Base-by-base conservation (phyloP, 2,329 filamentous ascomycete species). In the Fusarium kyushuense region DNA sequence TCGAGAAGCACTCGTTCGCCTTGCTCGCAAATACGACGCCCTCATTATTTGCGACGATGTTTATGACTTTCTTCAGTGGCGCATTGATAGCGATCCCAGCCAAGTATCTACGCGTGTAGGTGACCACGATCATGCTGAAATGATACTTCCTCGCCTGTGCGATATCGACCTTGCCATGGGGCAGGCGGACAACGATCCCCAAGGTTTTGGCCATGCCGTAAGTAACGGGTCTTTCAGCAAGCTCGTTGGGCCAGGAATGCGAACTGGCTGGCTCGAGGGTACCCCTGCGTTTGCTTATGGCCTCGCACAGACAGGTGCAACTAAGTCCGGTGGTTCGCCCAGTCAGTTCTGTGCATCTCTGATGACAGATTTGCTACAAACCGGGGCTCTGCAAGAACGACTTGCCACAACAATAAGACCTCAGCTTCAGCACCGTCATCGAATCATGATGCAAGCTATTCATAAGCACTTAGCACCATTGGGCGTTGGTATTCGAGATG, bases 151-250 rank as follows among this genome's bases (percentile, higher is more conserved):
- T 4, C 88, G 93, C 1, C 82, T 97, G 2, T 88, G 92, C 19
- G 94, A 97, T 75, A 82, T 97, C 56, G 94, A 97, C 77, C 82
- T 87, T 10, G 83, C 86, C 21, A 81, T 94, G 11, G 88, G 90
- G 23, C 87, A 86, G 1, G 76, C 71, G 0, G 75, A 79, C 38
- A 75, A 80, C 35, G 81, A 89, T 19, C 77, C 77, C 0, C 64
- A 69, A 1, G 72, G 74, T 30, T 97, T 95, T 76, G 94, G 95
- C 13, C 90, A 98, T 77, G 86, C 89, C 12, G 83, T 94, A 35
- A 94, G 91, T 73, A 98, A 98, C 76, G 94, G 92, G 23, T 93
- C 90, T 9, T 98, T 98, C 78, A 93, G 89, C 76, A 99, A 99
- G 78, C 89, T 98, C 36, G 86, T 89, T 29, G 93, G 89, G 0